Percentiles rank a stretch among this genome's conserved stretches.
phyloP scores from a whole-genome alignment of 495 filamentous ascomycete species.

The Acidomyces sp. region DNA sequence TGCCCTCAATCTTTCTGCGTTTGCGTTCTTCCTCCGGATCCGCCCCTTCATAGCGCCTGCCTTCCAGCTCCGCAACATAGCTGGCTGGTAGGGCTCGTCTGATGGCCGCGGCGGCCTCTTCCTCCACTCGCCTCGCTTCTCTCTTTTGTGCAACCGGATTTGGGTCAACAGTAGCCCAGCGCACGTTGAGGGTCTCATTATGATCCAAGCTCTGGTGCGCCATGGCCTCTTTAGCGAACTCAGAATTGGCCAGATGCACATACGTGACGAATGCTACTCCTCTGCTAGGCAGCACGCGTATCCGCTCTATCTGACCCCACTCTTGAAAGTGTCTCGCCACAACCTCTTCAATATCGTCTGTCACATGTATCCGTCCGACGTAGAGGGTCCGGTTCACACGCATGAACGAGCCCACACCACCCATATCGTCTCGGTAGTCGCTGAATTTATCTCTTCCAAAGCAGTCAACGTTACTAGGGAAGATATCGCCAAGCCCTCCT shows the following conservation, averaged over 20 bases:
- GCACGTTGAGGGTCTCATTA: slow-evolving; percentile 82
- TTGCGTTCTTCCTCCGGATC: slow-evolving; percentile 78
- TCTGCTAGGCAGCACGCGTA: slow-evolving; percentile 62
- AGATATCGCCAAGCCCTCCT: slow-evolving; percentile 59
- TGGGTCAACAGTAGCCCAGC: slow-evolving; percentile 94
- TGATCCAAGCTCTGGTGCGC: slow-evolving; percentile 76
- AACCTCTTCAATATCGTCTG: slow-evolving; percentile 97
- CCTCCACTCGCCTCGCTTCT: slow-evolving; percentile 79
- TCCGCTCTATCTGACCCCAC: slow-evolving; percentile 84
- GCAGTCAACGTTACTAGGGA: slow-evolving; percentile 79
- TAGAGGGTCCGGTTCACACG: slow-evolving; percentile 89
- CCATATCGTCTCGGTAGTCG: slow-evolving; percentile 94
- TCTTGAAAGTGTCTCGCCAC: slow-evolving; percentile 85
- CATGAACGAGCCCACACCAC: slow-evolving; percentile 81
- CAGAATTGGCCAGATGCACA: slow-evolving; percentile 53
- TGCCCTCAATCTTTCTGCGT: slow-evolving; percentile 76
- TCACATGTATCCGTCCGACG: slow-evolving; percentile 82
- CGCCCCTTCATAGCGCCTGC: slow-evolving; percentile 34
- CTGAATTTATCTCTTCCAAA: slow-evolving; percentile 81
- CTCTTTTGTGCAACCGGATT: slow-evolving; percentile 91
- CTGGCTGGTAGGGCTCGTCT: slow-evolving; percentile 78
- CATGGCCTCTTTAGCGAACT: slow-evolving; percentile 50
- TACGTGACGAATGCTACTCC: slow-evolving; percentile 92
- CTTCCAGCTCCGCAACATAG: slow-evolving; percentile 89
- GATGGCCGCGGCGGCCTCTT: slow-evolving; percentile 96